Base-by-base conservation (phyloP, 495 filamentous ascomycete genomes). In the Penicillium nucicola region DNA sequence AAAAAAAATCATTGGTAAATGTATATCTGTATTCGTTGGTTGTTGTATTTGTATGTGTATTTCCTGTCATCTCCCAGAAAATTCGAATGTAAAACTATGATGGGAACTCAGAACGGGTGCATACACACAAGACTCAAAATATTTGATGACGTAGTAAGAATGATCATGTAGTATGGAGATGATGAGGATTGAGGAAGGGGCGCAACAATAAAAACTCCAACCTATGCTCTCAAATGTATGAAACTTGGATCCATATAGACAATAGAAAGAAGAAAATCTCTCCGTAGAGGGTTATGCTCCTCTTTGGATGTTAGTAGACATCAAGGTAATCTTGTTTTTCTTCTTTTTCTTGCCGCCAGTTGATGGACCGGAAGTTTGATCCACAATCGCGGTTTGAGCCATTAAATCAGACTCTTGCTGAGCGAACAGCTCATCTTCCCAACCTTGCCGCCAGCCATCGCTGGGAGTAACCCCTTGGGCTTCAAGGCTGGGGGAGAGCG, bases 301-400 rank as follows among this genome's bases (percentile, higher is more conserved):
- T 62, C 86, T 75, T 52, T 85, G 77, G 34, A 78, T 84, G 64
- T 81, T 88, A 30, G 91, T 96, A 50, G 88, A 91, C 91, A 96
- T 96, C 48, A 96, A 64, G 9, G 89, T 96, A 43, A 96, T 96
- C 76, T 95, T 91, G 44, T 81, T 84, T 72, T 95, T 96, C 76
- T 92, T 95, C 70, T 88, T 90, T 72, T 89, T 91, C 44, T 77
- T 77, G 41, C 71, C 71, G 5, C 62, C 67, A 8, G 60, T 59
- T 42, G 37, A 59, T 36, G 54, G 63, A 35, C 52, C 56, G 48
- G 43, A 52, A 17, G 53, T 57, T 34, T 56, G 65, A 11, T 57
- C 66, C 34, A 69, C 67, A 19, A 57, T 37, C 12, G 55, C 56
- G 13, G 63, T 65, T 30, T 70, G 66, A 1, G 72, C 69, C 11